Evolutionary conservation across 106 monocot genomes (phyloP), one percentile per base, ranked within the genome.

Genomic region (Posidonia australis): DNA sequence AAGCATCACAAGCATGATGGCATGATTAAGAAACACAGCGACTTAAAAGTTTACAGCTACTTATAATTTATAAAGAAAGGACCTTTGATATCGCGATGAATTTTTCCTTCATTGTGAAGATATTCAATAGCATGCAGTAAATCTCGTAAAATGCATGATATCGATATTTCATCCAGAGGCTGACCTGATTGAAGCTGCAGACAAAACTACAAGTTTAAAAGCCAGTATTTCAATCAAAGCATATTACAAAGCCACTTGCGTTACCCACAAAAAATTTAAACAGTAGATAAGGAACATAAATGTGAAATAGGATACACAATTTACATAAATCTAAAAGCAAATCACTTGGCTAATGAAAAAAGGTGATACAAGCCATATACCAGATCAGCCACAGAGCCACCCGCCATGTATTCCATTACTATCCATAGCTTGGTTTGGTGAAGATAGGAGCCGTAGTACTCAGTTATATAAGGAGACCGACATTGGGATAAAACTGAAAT

Each of bases 21-120:
- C 36, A 69, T 44, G 67, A 28, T 29, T 26, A 66, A 59, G 20
- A 22, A 31, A 67, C 20, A 49, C 19, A 65, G 20, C 17, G 18
- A 22, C 27, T 41, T 54, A 43, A 54, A 54, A 60, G 25, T n/a
- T n/a, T n/a, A n/a, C n/a, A n/a, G n/a, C n/a, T n/a, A n/a, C n/a
- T n/a, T n/a, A 70, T 25, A 53, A 59, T 31, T 10, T 63, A 70
- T 2, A 67, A 24, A 42, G 59, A 60, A 58, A 13, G 46, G 12
- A 94, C 94, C 94, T 94, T 94, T 94, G 23, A 94, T 86, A 78
- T 94, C 94, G 51, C 94, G 72, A 63, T 94, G 94, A 68, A 94
- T 94, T 71, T 94, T 94, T 77, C 94, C 94, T 77, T 94, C 94
- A 67, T 72, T 80, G 62, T 94, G 94, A 59, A 94, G 94, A 72